A percentile compares a stretch with the other conserved stretches of the same genome.
Evolutionary conservation across 805 yeast species (phyloP).

Genomic region (Pichia heedii): DNA sequence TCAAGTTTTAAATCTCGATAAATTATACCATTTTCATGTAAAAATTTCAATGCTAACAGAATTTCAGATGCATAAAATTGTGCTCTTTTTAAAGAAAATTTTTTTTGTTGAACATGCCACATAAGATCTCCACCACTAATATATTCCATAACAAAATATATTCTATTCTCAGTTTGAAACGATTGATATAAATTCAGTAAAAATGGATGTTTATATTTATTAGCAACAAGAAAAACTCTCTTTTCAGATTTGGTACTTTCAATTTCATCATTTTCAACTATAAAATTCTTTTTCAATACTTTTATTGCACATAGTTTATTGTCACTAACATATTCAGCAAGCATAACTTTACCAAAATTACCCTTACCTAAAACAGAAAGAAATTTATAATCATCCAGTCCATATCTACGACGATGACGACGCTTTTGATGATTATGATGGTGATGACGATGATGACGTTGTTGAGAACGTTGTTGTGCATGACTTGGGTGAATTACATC

Average conservation of each 20-base stretch:
- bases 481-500: conserved; percentile 9
- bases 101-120: conserved; percentile 97
- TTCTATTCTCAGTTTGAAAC: conserved; percentile 95
- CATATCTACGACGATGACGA: conserved; percentile 61
- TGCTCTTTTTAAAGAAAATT: conserved; percentile 84
- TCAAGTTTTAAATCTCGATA: conserved; percentile 95
- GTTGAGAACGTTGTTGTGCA: conserved; percentile 8
- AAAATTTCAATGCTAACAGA: conserved; percentile 76
- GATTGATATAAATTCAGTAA: conserved; percentile 85
- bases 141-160: conserved; percentile 97
- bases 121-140: conserved; percentile 96
- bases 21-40: conserved; percentile 92
- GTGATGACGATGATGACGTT: conserved; percentile 14
- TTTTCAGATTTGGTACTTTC: conserved; percentile 93
- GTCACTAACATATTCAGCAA: conserved; percentile 86
- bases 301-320: conserved; percentile 86
- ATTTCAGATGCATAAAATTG: conserved; percentile 98
- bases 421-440: conserved; percentile 26
- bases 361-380: conserved; percentile 96
- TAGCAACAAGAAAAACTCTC: conserved; percentile 68
- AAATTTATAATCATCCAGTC: conserved; percentile 90
- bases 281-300: conserved; percentile 91
- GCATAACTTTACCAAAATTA: conserved; percentile 96
- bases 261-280: conserved; percentile 91
- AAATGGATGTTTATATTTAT: conserved; percentile 87